Evolutionary conservation across 1,139 yeast genomes (phyloP).

Genomic region (Diutina neorugosa): DNA sequence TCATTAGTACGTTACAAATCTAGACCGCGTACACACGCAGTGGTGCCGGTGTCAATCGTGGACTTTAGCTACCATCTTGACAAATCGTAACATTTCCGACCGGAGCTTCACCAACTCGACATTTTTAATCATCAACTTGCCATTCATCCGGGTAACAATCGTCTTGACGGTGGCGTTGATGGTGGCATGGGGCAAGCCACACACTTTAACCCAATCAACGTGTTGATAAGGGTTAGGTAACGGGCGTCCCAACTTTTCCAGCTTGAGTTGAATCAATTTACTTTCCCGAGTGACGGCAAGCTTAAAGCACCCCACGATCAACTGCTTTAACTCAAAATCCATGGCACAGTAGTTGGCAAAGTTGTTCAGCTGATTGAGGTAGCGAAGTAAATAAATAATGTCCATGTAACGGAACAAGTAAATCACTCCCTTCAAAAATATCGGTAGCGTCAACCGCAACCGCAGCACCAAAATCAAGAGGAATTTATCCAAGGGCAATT

Average conservation of each 20-base stretch:
- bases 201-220: slow-evolving; percentile 23
- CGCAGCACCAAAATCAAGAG: slow-evolving; percentile 27
- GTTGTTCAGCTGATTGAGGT: slow-evolving; percentile 33
- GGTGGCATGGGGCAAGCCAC: slow-evolving; percentile 28
- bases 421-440: slow-evolving; percentile 31
- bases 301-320: slow-evolving; percentile 34
- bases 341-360: slow-evolving; percentile 30
- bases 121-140: slow-evolving; percentile 28
- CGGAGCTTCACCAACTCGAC: slow-evolving; percentile 27
- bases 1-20: neutral
- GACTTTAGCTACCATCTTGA: slow-evolving; percentile 27
- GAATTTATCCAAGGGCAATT: slow-evolving; percentile 31
- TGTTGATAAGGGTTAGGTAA: neutral
- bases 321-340: slow-evolving; percentile 34
- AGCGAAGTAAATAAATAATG: slow-evolving; percentile 33
- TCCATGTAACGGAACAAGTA: slow-evolving; percentile 39
- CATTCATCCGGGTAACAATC: slow-evolving; percentile 30
- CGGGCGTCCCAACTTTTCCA: neutral
- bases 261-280: neutral
- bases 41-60: neutral
- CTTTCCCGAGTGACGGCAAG: slow-evolving; percentile 12
- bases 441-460: slow-evolving; percentile 22
- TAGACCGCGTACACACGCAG: neutral
- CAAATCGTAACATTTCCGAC: slow-evolving; percentile 31
- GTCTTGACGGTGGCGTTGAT: slow-evolving; percentile 26